phyloP scores from a whole-genome alignment of 2,329 filamentous ascomycete species.

The Paecilomyces variotii region DNA sequence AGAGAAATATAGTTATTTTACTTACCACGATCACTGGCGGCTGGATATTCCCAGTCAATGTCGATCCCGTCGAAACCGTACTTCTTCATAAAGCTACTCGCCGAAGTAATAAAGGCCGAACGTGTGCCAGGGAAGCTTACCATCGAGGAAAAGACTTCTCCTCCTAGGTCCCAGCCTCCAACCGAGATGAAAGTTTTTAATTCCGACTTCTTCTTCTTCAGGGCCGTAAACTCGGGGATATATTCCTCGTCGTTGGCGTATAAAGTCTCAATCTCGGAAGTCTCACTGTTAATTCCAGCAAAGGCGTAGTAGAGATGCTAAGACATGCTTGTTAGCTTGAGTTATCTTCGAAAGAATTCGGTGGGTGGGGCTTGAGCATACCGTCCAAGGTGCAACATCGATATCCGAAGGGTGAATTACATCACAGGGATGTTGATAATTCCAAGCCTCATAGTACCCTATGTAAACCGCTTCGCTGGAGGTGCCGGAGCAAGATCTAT shows the following conservation, averaged over 20 bases:
- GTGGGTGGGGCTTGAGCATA: too few species aligned
- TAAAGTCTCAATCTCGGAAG: neutral
- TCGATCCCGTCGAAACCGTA: slow-evolving; percentile 14
- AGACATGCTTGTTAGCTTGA: neutral
- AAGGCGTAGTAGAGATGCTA: neutral
- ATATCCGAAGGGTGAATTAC: neutral
- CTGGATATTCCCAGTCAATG: slow-evolving; percentile 15
- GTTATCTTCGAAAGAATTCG: too few species aligned
- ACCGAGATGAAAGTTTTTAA: slow-evolving; percentile 11
- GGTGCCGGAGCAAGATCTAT: neutral
- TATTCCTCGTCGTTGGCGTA: neutral
- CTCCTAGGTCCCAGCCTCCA: slow-evolving; percentile 11
- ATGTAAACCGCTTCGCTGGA: neutral
- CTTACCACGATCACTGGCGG: slow-evolving; percentile 6
- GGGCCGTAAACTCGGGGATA: neutral
- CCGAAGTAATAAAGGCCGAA: slow-evolving; percentile 7
- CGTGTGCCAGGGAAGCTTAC: slow-evolving; percentile 4
- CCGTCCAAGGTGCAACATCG: neutral
- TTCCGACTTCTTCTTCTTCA: slow-evolving; percentile 8
- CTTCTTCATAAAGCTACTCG: slow-evolving; percentile 5
- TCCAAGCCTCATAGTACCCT: neutral
- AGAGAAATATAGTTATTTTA: too few species aligned
- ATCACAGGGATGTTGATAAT: neutral
- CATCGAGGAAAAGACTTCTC: slow-evolving; percentile 9
- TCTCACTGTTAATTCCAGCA: neutral